Percentiles rank a stretch among this genome's conserved stretches.
Conservation (phyloP, 148 eudicot species). For the Rheum nobile region DNA sequence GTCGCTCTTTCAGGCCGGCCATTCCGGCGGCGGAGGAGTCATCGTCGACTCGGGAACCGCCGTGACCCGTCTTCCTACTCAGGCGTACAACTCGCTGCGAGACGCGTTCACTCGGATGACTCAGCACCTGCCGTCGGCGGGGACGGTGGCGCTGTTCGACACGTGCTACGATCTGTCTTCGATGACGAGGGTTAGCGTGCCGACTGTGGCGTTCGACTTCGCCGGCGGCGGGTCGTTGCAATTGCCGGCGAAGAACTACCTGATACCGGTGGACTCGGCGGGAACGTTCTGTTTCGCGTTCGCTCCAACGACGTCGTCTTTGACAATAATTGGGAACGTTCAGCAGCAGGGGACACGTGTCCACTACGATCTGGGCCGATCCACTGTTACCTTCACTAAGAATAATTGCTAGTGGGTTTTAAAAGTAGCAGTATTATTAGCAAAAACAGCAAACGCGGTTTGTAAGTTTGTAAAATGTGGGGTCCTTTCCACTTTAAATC, state of each 20-base stretch:
- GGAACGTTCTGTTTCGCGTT: slow-evolving; percentile 54
- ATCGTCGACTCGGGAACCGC: slow-evolving; percentile 69
- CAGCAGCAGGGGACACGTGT: slow-evolving; percentile 70
- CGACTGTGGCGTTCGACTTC: slow-evolving; percentile 50
- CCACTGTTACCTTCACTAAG: slow-evolving; percentile 24
- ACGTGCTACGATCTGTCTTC: slow-evolving; percentile 53
- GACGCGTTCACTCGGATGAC: slow-evolving; percentile 31
- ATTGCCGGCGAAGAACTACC: slow-evolving; percentile 42
- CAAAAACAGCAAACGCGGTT: background rate
- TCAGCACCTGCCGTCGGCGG: slow-evolving; percentile 16
- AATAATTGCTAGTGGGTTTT: slow-evolving; percentile 25
- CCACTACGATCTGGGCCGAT: slow-evolving; percentile 33
- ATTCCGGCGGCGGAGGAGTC: slow-evolving; percentile 35
- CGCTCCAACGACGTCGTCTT: slow-evolving; percentile 37
- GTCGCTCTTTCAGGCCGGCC: slow-evolving; percentile 22
- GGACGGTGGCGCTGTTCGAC: slow-evolving; percentile 36
- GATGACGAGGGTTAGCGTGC: slow-evolving; percentile 20
- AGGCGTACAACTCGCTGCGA: slow-evolving; percentile 39
- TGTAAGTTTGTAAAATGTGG: slow-evolving; percentile 7
- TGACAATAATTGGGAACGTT: slow-evolving; percentile 52
- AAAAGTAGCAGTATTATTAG: no score
- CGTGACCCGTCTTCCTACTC: slow-evolving; percentile 34
- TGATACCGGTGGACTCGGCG: slow-evolving; percentile 35
- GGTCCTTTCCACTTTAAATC: background rate
- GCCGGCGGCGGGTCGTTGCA: slow-evolving; percentile 32